phyloP scores from a whole-genome alignment of 2,329 filamentous ascomycete genomes.

The Anthostomella pinea region DNA sequence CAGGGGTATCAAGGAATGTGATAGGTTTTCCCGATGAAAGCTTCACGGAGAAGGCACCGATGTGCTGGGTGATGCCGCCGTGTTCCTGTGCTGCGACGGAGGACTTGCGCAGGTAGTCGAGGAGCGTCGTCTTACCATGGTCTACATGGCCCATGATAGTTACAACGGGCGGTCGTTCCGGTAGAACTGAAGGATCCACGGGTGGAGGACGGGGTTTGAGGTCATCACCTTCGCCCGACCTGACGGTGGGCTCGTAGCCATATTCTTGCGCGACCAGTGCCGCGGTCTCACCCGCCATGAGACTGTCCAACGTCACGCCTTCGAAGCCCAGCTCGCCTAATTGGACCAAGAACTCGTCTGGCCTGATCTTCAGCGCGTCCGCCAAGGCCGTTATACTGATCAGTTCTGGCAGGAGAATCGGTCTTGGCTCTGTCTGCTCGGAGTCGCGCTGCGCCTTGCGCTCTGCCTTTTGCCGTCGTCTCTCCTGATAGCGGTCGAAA shows the following conservation, averaged over 20 bases:
- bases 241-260: slow-evolving; percentile 81
- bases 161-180: slow-evolving; percentile 82
- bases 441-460: slow-evolving; percentile 39
- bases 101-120: slow-evolving; percentile 90
- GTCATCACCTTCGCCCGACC: slow-evolving; percentile 64
- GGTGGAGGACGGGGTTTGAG: slow-evolving; percentile 66
- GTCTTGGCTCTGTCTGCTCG: slow-evolving; percentile 42
- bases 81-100: slow-evolving; percentile 90
- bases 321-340: slow-evolving; percentile 88
- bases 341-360: slow-evolving; percentile 68
- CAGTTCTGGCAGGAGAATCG: slow-evolving; percentile 81
- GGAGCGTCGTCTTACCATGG: slow-evolving; percentile 94
- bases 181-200: slow-evolving; percentile 66
- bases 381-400: slow-evolving; percentile 86
- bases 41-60: slow-evolving; percentile 91
- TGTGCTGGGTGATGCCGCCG: slow-evolving; percentile 97
- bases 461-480: slow-evolving; percentile 39
- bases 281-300: slow-evolving; percentile 88
- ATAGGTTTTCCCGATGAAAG: slow-evolving; percentile 85
- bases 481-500: slow-evolving; percentile 40
- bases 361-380: slow-evolving; percentile 66
- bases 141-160: slow-evolving; percentile 99
- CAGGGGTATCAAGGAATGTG: slow-evolving; percentile 95
- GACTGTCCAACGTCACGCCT: slow-evolving; percentile 74
- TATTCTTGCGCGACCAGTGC: slow-evolving; percentile 89